A percentile compares a stretch with the other conserved stretches of the same genome.
phyloP scores from a whole-genome alignment of 129 eudicot species.

The Arctium lappa region DNA sequence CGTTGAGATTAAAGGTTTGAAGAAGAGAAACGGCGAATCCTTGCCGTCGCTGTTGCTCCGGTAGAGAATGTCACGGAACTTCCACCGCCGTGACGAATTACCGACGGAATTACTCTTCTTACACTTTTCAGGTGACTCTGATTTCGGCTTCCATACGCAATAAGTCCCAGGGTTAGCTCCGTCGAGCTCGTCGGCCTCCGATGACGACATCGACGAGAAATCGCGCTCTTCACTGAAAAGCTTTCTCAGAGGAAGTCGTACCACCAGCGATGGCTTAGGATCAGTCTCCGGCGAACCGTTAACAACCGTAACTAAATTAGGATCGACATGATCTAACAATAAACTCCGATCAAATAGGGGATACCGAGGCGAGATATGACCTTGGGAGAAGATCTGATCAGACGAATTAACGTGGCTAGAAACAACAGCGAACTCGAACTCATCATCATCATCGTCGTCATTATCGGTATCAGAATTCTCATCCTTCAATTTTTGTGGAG shows the following conservation, averaged over 20 bases:
- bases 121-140: slow-evolving; percentile 26
- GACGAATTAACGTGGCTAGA: slow-evolving; percentile 30
- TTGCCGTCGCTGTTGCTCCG: slow-evolving; percentile 63
- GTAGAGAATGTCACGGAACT: slow-evolving; percentile 39
- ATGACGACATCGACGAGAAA: slow-evolving; percentile 48
- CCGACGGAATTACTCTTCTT: slow-evolving; percentile 68
- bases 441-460: slow-evolving; percentile 49
- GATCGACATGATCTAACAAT: slow-evolving; percentile 13
- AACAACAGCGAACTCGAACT: slow-evolving; percentile 61
- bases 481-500: not conserved
- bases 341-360: slow-evolving; percentile 59
- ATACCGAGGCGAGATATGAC: slow-evolving; percentile 51
- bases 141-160: slow-evolving; percentile 70
- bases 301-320: slow-evolving; percentile 10
- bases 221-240: slow-evolving; percentile 64
- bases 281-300: slow-evolving; percentile 8
- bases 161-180: slow-evolving; percentile 50
- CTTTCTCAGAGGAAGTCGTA: slow-evolving; percentile 53
- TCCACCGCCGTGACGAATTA: slow-evolving; percentile 63
- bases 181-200: slow-evolving; percentile 64
- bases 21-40: slow-evolving; percentile 23
- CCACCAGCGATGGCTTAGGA: slow-evolving; percentile 18
- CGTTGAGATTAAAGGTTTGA: slow-evolving; percentile 13
- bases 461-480: not conserved
- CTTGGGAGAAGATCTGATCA: slow-evolving; percentile 55